Evolutionary conservation across 129 eudicot species (phyloP).

Genomic region (Centrapalus pauciflorus): DNA sequence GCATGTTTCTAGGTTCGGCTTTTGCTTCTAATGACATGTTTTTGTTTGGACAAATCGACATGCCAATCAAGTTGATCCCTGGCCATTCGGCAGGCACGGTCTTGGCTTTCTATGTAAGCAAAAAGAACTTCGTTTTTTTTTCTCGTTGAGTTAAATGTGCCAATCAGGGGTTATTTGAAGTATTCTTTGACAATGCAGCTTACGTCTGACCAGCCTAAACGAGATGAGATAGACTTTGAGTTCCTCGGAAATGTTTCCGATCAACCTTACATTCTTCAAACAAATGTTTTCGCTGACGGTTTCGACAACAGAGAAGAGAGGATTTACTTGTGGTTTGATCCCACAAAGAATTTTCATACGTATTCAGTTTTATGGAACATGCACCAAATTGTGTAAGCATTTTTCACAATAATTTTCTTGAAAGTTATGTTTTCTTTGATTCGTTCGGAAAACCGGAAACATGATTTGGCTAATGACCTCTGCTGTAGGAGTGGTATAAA

Average conservation of each 20-base stretch:
- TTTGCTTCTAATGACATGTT: constrained; percentile 69
- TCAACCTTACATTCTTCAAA: constrained; percentile 68
- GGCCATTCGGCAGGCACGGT: constrained; percentile 93
- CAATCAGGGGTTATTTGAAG: background rate
- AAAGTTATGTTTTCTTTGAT: too few relatives aligned
- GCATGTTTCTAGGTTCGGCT: constrained; percentile 54
- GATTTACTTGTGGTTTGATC: constrained; percentile 78
- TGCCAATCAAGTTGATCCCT: constrained; percentile 71
- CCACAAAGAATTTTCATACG: constrained; percentile 85
- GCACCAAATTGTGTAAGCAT: constrained; percentile 78
- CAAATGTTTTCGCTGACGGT: constrained; percentile 71
- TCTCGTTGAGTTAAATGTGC: background rate
- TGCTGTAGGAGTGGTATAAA: too few relatives aligned
- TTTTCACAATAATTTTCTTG: background rate
- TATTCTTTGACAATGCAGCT: constrained; percentile 43
- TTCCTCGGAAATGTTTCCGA: constrained; percentile 71
- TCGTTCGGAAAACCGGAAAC: too few relatives aligned
- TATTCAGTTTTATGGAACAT: constrained; percentile 81
- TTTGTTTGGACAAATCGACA: constrained; percentile 89
- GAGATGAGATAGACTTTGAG: constrained; percentile 84
- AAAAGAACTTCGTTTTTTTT: background rate
- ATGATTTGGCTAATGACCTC: too few relatives aligned
- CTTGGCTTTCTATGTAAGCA: constrained; percentile 67
- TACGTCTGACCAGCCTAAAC: constrained; percentile 62
- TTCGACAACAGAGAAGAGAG: constrained; percentile 67